Evolutionary conservation across 768 basidiomycete species (phyloP).

Genomic region (Cystofilobasidium bisporidii): DNA sequence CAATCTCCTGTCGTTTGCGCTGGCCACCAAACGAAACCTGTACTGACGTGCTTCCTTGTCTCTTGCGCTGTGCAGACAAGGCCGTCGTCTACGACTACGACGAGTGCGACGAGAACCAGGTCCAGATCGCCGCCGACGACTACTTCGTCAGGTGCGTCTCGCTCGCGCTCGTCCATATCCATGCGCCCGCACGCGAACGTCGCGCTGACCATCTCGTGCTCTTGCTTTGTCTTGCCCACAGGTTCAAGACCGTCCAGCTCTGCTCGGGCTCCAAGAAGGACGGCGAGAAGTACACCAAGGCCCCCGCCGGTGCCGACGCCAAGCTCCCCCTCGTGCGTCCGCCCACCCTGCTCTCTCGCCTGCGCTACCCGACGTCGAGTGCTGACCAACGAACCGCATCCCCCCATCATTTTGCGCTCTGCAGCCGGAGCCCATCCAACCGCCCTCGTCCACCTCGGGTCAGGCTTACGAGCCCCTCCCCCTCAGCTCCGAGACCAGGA

Average conservation of each 20-base stretch:
- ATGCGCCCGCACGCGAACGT: no score
- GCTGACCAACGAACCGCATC: background rate
- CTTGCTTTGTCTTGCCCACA: background rate
- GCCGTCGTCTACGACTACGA: slow-evolving; percentile 16
- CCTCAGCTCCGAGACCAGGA: background rate
- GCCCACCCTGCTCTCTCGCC: no score
- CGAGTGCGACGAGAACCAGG: slow-evolving; percentile 21
- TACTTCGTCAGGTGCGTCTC: slow-evolving; percentile 20
- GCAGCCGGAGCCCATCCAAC: slow-evolving; percentile 12
- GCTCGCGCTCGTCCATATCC: background rate
- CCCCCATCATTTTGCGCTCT: background rate
- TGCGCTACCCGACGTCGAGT: no score
- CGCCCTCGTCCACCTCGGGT: slow-evolving; percentile 11
- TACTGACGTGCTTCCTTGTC: background rate
- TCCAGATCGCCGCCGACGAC: slow-evolving; percentile 17
- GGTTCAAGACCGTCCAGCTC: slow-evolving; percentile 1
- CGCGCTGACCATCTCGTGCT: background rate
- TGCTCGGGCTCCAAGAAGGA: background rate
- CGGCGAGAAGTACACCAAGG: background rate
- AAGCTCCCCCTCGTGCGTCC: background rate
- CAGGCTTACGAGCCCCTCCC: slow-evolving; percentile 23
- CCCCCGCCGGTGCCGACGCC: background rate
- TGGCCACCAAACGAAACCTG: background rate
- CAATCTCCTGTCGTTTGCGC: background rate
- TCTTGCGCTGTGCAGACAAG: no score